Evolutionary conservation across 2,329 filamentous ascomycete species (phyloP), one percentile per base, ranked within the genome.

Genomic region (Hymenoscyphus fraxineus): DNA sequence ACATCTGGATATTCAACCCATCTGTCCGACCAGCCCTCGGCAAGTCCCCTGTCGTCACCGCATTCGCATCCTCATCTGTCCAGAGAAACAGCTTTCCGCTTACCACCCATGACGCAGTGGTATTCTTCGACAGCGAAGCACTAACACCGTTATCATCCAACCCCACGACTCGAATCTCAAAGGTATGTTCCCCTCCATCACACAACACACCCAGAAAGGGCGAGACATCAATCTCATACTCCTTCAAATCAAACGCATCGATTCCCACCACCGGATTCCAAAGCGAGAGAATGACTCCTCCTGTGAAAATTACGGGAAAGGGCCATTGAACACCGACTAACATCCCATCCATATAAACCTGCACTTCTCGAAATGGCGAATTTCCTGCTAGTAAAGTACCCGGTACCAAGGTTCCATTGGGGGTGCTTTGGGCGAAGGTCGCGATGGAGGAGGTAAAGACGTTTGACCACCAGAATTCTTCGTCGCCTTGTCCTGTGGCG

Each of bases 391-490:
- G 13, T 2, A 56, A 27, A 2, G 12, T 27, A 27, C 7, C 10
- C 1, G 22, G 27, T 2, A 13, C 12, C 2, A 35, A 16, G 13
- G 54, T 35, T 10, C 54, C 32, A 35, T 56, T 56, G 6, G 15
- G 3, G 4, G 54, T 16, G 15, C 27, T 81, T 16, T 76, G 74
- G 5, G 81, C 79, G 72, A 92, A 93, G 3, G 82, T 81, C 39
- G 80, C 67, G 2, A 79, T 79, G 67, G 86, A 83, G 10, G 82
- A 83, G 38, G 86, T 81, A 1, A 88, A 83, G 1, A 91, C 86
- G 72, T 93, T 93, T 65, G 82, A 85, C 85, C 88, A 94, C 90
- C 91, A 94, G 71, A 93, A 93, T 75, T 94, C 91, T 77, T 94
- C 91, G 16, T 81, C 77, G 0, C 82, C 82, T 74, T 94, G 91